Evolutionary conservation across 1,284 basidiomycete genomes (phyloP), one percentile per base, ranked within the genome.

Genomic region (Veloporphyrellus conicus): DNA sequence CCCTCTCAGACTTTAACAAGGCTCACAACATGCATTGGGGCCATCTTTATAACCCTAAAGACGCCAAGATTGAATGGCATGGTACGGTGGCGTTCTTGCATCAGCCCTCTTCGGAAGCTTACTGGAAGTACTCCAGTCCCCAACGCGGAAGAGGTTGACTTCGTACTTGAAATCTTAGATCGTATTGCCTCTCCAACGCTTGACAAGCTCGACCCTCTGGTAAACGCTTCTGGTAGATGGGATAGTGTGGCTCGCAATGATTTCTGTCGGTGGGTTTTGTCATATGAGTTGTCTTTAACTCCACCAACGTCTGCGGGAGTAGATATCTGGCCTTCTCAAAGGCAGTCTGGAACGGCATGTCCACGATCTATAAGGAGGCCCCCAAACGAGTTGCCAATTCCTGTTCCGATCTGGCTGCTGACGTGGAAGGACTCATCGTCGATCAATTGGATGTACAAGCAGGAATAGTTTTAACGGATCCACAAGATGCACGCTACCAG

Each of bases 51-150:
- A 80, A 88, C 47, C 74, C 85, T 7, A 77, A 85, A 54, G 88
- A 96, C 45, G 85, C 93, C 41, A 77, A 82, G 51, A 78, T 95
- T 19, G 81, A 90, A 51, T 99, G 96, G 95, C 93, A 95, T 61
- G 78, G 86, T 87, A 60, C 37, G 76, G 59, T 18, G 22, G 48
- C 23, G 43, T 36, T 34, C 12, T 31, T 19, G 14, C n/a, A 10
- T 3, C 7, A 15, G 5, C 9, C 40, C 20, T 29, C 31, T 29
- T 45, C 19, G 43, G 22, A 41, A 33, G 20, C 47, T 45, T 23
- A 49, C 3, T 32, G 19, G 25, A 43, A 29, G 14, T 28, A n/a
- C 11, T 33, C 81, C 82, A 60, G 84, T 86, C 16, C 88, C 93
- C 4, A 81, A 73, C 15, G 57, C 67, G 1, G 81, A 77, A 20